A percentile compares a stretch with the other conserved stretches of the same genome.
Evolutionary conservation across 495 filamentous ascomycete genomes (phyloP).

Genomic region (Penicillium paxilli): DNA sequence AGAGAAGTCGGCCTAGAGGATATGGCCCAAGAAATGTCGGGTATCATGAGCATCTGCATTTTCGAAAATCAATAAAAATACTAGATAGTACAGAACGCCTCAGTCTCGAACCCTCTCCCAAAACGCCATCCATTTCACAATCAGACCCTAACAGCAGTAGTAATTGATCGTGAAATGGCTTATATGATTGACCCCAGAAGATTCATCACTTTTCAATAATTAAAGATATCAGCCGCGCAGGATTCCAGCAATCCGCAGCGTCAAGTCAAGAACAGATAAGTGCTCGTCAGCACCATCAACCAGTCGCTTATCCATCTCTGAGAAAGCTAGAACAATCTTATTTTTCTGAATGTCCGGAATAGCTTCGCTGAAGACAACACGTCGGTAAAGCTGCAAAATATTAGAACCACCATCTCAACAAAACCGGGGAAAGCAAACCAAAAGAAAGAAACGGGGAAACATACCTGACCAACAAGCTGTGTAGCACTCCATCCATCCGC

Average conservation of each 20-base stretch:
- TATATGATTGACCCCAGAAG: neutral
- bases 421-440: neutral
- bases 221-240: conserved; percentile 43
- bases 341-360: conserved; percentile 85
- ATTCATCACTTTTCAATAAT: neutral
- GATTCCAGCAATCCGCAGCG: conserved; percentile 76
- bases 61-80: conserved; percentile 8
- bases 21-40: conserved; percentile 8
- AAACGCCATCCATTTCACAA: conserved; percentile 14
- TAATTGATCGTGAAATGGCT: neutral
- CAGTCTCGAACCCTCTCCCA: conserved; percentile 3
- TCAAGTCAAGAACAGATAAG: conserved; percentile 81
- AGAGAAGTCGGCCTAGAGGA: no score
- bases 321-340: conserved; percentile 85
- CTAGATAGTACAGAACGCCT: conserved; percentile 29
- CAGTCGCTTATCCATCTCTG: conserved; percentile 88
- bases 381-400: conserved; percentile 70
- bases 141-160: neutral
- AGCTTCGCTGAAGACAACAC: conserved; percentile 78
- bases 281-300: conserved; percentile 99
- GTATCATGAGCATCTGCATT: conserved; percentile 29
- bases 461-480: conserved; percentile 77
- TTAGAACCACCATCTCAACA: conserved; percentile 4
- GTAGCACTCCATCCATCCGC: conserved; percentile 98
- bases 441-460: conserved; percentile 12